Evolutionary conservation across 108 stramenopile genomes (phyloP), one percentile per base, ranked within the genome.

Genomic region (Fragilaria radians): DNA sequence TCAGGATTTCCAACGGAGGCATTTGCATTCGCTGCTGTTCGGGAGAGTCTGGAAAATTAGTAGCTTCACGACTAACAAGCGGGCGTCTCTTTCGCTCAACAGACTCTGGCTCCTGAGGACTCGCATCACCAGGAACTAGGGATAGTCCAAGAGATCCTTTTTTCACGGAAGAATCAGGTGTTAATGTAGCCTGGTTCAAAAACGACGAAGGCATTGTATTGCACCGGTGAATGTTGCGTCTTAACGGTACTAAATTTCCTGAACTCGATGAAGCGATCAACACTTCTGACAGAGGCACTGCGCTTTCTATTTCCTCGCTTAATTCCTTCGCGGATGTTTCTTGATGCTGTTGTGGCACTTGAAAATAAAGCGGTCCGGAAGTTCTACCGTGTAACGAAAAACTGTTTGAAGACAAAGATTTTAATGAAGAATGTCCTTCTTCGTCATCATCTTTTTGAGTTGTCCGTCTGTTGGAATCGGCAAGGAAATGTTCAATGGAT

Each of bases 401-500:
- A n/a, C 18, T 23, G 24, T 26, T 3, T 31, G 47, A 23, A 21
- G 3, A n/a, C 14, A 19, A 29, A 3, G 59, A 24, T 2, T 31
- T 22, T 49, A 36, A 5, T 14, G 29, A 18, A 23, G 23, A 18
- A 5, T 42, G 45, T 0, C 24, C 28, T 5, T 46, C 34, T 47
- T 11, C 28, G 53, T n/a, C 32, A 42, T 50, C 24, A 3, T 59
- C 45, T 18, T 27, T 17, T 29, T 31, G 32, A 19, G 2, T 18
- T 46, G 26, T 31, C n/a, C 63, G n/a, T 14, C 14, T 7, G 7
- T 42, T 7, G 3, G 18, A 21, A 26, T 57, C 24, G 7, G 17
- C 23, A 5, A 71, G 33, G 32, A 65, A 71, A 21, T 57, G 31
- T 65, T 71, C 70, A 23, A 71, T 46, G 7, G 32, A 57, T 28